Evolutionary conservation across 306 rosid species (phyloP).

Genomic region (cucumber (Cucumis sativus)): DNA sequence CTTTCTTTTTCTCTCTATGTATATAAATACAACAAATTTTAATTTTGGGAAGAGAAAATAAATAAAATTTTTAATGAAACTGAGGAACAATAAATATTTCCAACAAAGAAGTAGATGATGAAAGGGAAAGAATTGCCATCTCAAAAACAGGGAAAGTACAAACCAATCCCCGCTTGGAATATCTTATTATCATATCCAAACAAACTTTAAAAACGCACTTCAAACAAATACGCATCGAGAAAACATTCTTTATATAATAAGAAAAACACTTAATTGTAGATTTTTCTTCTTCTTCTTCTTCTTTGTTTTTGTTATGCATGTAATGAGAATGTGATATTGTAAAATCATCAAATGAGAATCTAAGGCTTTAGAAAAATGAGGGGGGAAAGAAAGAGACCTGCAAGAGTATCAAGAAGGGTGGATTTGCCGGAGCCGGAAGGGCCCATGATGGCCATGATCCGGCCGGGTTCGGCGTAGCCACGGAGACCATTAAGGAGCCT

Average conservation of each 20-base stretch:
- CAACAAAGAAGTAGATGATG: background rate
- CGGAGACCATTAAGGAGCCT: conserved; percentile 55
- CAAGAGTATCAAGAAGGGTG: conserved; percentile 83
- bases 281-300: no score
- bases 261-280: no score
- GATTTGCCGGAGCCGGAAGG: conserved; percentile 98
- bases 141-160: background rate
- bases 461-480: conserved; percentile 77
- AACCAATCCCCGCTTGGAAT: background rate
- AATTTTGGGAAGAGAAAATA: background rate
- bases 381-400: conserved; percentile 28
- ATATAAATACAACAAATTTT: background rate
- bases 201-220: background rate
- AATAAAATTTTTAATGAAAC: background rate
- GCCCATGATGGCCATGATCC: conserved; percentile 90
- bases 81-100: background rate
- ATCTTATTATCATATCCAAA: background rate
- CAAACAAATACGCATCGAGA: no score
- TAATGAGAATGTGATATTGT: no score
- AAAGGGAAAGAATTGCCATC: background rate
- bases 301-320: no score
- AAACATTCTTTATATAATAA: no score
- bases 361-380: no score
- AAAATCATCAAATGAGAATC: no score
- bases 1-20: no score